Base-by-base conservation (phyloP, 768 basidiomycete species). In the Gymnopilus junonius region DNA sequence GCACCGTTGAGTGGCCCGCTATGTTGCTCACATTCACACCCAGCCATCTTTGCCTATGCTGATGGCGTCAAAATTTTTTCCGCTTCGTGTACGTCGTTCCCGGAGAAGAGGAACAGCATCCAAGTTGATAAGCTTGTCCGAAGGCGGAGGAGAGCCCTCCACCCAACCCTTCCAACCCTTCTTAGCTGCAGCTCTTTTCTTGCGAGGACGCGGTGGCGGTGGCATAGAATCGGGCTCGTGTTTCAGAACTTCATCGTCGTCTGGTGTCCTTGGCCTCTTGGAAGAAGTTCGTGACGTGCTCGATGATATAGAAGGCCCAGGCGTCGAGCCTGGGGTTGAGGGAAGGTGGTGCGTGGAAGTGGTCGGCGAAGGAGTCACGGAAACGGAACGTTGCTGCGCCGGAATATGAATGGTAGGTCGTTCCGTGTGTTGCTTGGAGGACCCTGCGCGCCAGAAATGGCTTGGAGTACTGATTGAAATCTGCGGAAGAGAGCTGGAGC, bases 161-260 rank as follows among this genome's bases (percentile, higher is more conserved):
- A 94, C 90, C 92, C 92, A 94, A 39, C 92, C 92, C 79, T 94
- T 94, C 92, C 92, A 94, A 17, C 92, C 92, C 74, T 94, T 94
- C 76, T 83, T 88, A 35, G 84, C 88, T 0, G 88, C 82, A 45
- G 83, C 78, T 67, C 89, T 88, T 80, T 85, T 91, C 74, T 81
- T 84, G 46, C 83, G 82, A n/a, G 74, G 74, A 27, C 70, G 77
- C 27, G 68, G 65, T 20, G 73, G 65, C 65, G 70, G 45, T 56
- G 70, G 64, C 8, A 65, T 59, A 58, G 73, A 69, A 61, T 58
- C 64, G 53, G 62, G 62, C 56, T 72, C 66, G 11, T 66, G 39
- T 62, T 64, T 62, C 29, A 82, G 60, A 25, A 80, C 71, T 17
- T 83, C 82, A 64, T 85, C 82, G 63, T 93, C 90, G 58, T 84